phyloP scores from a whole-genome alignment of 441 rosid species.

The Gossypium gossypioides region DNA sequence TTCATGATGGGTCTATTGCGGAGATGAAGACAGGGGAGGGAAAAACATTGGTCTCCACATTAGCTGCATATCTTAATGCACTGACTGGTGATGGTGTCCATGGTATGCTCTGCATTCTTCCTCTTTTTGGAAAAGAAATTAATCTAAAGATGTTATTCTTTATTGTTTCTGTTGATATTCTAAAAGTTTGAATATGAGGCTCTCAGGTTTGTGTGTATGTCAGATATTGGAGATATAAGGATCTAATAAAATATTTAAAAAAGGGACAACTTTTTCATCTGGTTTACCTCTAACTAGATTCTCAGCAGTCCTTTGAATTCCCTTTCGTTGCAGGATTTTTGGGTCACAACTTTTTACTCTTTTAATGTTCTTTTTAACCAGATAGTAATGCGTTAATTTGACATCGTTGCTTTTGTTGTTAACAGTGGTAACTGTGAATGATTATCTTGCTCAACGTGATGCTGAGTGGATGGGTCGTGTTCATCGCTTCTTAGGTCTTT shows the following conservation, averaged over 20 bases:
- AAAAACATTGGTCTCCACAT: conserved; percentile 83
- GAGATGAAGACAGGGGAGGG: conserved; percentile 99
- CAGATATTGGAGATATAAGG: conserved; percentile 4
- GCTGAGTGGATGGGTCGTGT: conserved; percentile 99
- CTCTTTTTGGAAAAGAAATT: neutral
- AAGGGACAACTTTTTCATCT: conserved; percentile 3
- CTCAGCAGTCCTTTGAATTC: neutral
- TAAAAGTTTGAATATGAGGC: neutral
- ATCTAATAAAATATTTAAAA: neutral
- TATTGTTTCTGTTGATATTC: conserved; percentile 8
- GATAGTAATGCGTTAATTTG: neutral
- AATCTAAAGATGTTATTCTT: conserved; percentile 4
- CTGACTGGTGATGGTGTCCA: conserved; percentile 87
- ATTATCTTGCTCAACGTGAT: conserved; percentile 93
- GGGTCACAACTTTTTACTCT: neutral
- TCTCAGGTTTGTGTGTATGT: neutral
- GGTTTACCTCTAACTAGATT: conserved; percentile 6
- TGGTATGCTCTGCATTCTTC: conserved; percentile 40
- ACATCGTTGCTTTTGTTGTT: conserved; percentile 18
- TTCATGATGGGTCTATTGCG: conserved; percentile 91
- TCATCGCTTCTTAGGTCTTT: conserved; percentile 83
- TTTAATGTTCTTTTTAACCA: neutral
- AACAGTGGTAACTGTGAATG: conserved; percentile 92
- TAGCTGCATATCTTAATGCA: conserved; percentile 93
- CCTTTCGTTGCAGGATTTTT: neutral